Evolutionary conservation across 139 green algal genomes (phyloP), one percentile per base, ranked within the genome.

Genomic region (Chlamydomonas sp.): DNA sequence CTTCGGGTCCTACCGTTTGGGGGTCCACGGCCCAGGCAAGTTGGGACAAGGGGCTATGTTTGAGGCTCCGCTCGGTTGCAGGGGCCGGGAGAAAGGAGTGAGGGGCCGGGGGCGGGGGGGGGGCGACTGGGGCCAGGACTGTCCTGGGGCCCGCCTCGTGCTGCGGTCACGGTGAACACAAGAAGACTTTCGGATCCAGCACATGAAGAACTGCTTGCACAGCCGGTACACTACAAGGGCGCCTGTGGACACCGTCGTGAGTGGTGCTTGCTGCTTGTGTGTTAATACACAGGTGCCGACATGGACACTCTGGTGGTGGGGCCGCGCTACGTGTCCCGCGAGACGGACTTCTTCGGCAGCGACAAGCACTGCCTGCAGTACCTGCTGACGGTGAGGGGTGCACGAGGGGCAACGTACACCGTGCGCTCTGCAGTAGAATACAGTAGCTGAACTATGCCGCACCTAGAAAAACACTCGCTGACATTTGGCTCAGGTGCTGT

Each of bases 221-320:
- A 49, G 31, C 31, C 31, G 31, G 31, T 49, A 49, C 31, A 49
- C 31, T 49, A 49, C 31, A 49, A 49, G 31, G 31, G 31, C 31
- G 31, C 31, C 31, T 49, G 31, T 49, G 31, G 31, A 49, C 31
- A 49, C 31, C 31, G 31, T 49, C 31, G 31, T 71, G 10, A 71
- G 66, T 71, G 66, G 10, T 71, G 66, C 10, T 71, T 71, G 66
- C 12, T 71, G 10, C 64, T 60, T n/a, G 9, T 86, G 64, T 68
- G 31, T 12, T 58, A 12, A 2, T 84, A 12, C 79, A 75, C 96
- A 94, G 97, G 97, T 12, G 93, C 94, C 83, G 98, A 99, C 91
- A 99, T 99, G 90, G 98, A 99, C 87, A 98, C 97, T 7, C 92
- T 99, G 64, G 98, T 96, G 75, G 93, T 99, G 15, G 97, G 97